Conservation (phyloP, 352 stramenopile species). For the Phytopythium montanum region DNA sequence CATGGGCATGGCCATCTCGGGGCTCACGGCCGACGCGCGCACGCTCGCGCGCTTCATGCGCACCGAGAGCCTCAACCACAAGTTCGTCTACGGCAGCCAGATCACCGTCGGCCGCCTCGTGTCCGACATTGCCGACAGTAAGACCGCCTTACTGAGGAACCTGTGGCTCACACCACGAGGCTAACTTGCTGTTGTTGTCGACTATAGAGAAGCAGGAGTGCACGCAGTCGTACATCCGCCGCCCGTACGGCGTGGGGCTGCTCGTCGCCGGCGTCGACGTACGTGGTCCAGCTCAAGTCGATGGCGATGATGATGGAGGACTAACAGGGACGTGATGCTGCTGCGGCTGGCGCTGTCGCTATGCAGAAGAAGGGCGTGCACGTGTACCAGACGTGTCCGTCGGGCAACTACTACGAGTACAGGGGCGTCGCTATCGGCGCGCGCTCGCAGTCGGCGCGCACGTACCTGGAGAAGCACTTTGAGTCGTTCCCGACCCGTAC, state of each 20-base stretch:
- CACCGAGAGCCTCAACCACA: conserved; percentile 99
- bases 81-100: conserved; percentile 97
- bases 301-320: conserved; percentile 74
- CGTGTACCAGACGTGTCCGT: conserved; percentile 98
- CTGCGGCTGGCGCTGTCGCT: conserved; percentile 11
- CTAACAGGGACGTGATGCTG: conserved; percentile 5
- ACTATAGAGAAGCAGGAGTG: conserved; percentile 93
- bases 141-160: not conserved
- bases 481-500: conserved; percentile 88
- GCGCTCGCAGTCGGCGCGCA: conserved; percentile 95
- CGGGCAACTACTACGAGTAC: conserved; percentile 99
- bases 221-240: conserved; percentile 98
- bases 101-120: conserved; percentile 95
- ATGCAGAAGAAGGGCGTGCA: conserved; percentile 95
- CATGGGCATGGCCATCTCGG: conserved; percentile 97
- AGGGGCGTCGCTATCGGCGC: conserved; percentile 97
- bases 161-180: not conserved
- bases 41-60: conserved; percentile 95
- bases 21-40: conserved; percentile 96
- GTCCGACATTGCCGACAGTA: conserved; percentile 95
- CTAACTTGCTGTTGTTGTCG: conserved; percentile 1
- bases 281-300: conserved; percentile 34
- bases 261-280: conserved; percentile 92
- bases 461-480: conserved; percentile 99
- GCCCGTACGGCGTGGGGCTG: conserved; percentile 98